Evolutionary conservation across 352 stramenopile species (phyloP).

Genomic region (Phytophthora crassamura): DNA sequence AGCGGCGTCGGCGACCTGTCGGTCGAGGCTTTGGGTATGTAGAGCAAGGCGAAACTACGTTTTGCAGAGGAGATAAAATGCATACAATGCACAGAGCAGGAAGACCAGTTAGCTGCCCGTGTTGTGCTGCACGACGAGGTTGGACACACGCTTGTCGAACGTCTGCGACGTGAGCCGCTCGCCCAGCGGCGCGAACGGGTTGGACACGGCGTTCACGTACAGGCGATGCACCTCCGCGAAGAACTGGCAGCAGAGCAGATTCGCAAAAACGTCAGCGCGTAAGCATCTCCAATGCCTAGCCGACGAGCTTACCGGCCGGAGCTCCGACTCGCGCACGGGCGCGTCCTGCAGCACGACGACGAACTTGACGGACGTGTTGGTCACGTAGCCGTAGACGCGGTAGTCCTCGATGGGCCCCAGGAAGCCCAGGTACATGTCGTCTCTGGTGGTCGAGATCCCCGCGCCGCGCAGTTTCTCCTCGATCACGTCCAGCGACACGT

Average conservation of each 20-base stretch:
- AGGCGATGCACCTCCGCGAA: constrained; percentile 85
- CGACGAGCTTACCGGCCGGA: constrained; percentile 62
- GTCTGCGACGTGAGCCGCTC: constrained; percentile 81
- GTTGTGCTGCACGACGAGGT: constrained; percentile 82
- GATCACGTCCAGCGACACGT: constrained; percentile 86
- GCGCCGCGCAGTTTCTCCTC: constrained; percentile 76
- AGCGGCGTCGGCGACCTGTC: constrained; percentile 72
- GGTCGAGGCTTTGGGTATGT: constrained; percentile 68
- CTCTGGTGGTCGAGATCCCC: constrained; percentile 58
- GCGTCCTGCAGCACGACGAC: constrained; percentile 80
- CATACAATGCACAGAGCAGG: constrained; percentile 17
- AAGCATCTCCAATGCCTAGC: background rate
- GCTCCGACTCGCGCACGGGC: constrained; percentile 78
- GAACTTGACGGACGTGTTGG: constrained; percentile 88
- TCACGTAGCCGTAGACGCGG: constrained; percentile 87
- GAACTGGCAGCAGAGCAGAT: constrained; percentile 51
- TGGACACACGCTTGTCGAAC: constrained; percentile 84
- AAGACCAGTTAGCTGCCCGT: constrained; percentile 31
- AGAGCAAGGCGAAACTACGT: constrained; percentile 14
- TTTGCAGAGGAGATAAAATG: constrained; percentile 10
- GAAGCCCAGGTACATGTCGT: constrained; percentile 90
- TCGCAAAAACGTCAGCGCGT: constrained; percentile 13
- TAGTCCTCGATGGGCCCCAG: constrained; percentile 89
- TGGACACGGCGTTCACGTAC: constrained; percentile 90
- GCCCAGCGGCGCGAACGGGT: constrained; percentile 83